Evolutionary conservation across 208 protist species (phyloP).

Genomic region (Leptomonas pyrrhocoris): DNA sequence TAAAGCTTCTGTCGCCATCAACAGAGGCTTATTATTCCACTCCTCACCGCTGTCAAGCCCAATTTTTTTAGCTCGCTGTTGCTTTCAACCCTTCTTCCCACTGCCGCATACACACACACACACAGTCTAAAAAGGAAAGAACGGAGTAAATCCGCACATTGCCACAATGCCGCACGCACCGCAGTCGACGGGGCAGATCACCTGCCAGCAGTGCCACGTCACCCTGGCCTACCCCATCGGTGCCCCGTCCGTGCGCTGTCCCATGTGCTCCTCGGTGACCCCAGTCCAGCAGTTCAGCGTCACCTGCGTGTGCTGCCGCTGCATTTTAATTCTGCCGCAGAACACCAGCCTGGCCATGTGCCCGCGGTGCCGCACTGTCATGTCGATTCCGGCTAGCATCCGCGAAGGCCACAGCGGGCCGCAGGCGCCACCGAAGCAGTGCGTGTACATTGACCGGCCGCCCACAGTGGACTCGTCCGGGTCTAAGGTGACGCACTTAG

Average conservation of each 20-base stretch:
- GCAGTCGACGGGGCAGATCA: slow-evolving; percentile 81
- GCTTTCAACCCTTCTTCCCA: no score
- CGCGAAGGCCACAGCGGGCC: slow-evolving; percentile 64
- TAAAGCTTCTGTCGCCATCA: not conserved
- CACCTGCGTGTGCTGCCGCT: slow-evolving; percentile 80
- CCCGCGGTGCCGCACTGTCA: slow-evolving; percentile 81
- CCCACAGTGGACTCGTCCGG: slow-evolving; percentile 52
- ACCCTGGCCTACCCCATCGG: slow-evolving; percentile 87
- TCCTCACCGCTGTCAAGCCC: no score
- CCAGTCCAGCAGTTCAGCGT: slow-evolving; percentile 84
- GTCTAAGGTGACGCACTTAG: slow-evolving; percentile 48
- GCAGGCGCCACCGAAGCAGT: slow-evolving; percentile 70
- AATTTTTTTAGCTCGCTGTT: no score
- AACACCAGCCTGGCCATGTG: slow-evolving; percentile 89
- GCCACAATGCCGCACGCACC: slow-evolving; percentile 54
- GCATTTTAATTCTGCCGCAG: slow-evolving; percentile 81
- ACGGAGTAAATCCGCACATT: not conserved
- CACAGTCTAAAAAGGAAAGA: not conserved
- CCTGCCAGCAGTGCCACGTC: slow-evolving; percentile 74
- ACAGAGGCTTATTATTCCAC: not conserved
- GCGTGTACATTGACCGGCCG: slow-evolving; percentile 82
- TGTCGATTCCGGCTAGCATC: slow-evolving; percentile 84
- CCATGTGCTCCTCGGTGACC: slow-evolving; percentile 83
- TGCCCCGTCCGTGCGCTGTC: slow-evolving; percentile 81
- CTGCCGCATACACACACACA: no score